These are phyloP conservation scores for Spathaspora passalidarum DNA, from an alignment of 805 yeast species.

Conservation along the genomic window DNA sequence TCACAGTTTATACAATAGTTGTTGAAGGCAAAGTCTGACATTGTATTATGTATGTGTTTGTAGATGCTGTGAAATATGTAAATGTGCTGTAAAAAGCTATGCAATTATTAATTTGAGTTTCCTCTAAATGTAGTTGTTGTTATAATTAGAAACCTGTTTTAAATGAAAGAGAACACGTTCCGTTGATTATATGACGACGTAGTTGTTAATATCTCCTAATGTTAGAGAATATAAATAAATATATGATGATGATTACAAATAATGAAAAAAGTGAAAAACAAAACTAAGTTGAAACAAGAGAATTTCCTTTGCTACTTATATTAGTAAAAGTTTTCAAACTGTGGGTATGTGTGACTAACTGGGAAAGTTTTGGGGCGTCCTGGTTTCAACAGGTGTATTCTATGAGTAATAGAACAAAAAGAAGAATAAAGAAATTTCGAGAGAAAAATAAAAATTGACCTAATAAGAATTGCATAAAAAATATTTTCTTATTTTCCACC, in stretches of 20 bases:
- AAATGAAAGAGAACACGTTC: neutral
- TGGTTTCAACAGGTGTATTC: neutral
- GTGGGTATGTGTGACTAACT: neutral
- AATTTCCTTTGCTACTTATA: neutral
- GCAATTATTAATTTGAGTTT: neutral
- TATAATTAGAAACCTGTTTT: neutral
- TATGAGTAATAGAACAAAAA: neutral
- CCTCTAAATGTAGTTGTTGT: neutral
- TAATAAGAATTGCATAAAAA: neutral
- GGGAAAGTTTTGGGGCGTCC: neutral
- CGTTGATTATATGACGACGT: neutral
- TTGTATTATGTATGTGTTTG: slow-evolving; percentile 10
- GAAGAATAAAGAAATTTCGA: neutral
- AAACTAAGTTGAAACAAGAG: neutral
- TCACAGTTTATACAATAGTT: slow-evolving; percentile 38
- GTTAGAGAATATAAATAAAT: neutral
- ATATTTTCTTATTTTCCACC: neutral
- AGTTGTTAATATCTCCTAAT: neutral
- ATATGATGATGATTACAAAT: neutral
- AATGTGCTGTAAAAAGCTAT: neutral
- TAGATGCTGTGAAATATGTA: slow-evolving; percentile 1
- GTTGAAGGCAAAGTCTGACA: slow-evolving; percentile 40
- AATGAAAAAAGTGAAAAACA: neutral
- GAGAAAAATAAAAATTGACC: neutral
- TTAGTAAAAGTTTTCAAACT: neutral